A percentile compares a stretch with the other conserved stretches of the same genome.
Conservation (phyloP, 2,329 filamentous ascomycete genomes). For the Fusarium abutilonis region DNA sequence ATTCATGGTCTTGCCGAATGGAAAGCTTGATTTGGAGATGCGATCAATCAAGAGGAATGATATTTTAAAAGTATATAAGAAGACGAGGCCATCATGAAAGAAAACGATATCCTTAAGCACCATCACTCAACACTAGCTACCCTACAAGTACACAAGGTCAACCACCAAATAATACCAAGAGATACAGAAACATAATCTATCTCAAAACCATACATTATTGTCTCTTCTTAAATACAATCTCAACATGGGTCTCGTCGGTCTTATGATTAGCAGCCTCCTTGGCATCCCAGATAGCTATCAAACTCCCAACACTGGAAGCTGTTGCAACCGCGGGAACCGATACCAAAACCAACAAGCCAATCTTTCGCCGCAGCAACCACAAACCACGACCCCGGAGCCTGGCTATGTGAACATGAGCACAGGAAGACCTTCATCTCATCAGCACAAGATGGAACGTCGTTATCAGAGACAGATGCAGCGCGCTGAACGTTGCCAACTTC, state of each 20-base stretch:
- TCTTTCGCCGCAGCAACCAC: slow-evolving; percentile 7
- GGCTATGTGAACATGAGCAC: not conserved
- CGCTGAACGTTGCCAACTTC: slow-evolving; percentile 36
- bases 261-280: slow-evolving; percentile 16
- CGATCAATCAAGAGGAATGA: not conserved
- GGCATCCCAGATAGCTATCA: not conserved
- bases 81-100: not conserved
- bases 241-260: slow-evolving; percentile 38
- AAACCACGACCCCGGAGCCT: not conserved
- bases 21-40: slow-evolving; percentile 20
- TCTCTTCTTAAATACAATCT: not conserved
- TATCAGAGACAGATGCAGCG: slow-evolving; percentile 32
- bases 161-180: not conserved
- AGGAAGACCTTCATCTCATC: slow-evolving; percentile 13
- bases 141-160: not conserved
- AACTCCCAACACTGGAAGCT: not conserved
- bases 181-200: not conserved
- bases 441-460: slow-evolving; percentile 35
- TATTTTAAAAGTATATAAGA: slow-evolving; percentile 18
- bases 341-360: slow-evolving; percentile 8
- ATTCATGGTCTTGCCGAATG: slow-evolving; percentile 29
- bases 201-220: not conserved
- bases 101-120: not conserved
- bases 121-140: not conserved
- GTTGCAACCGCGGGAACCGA: not conserved